Evolutionary conservation across 2,329 filamentous ascomycete genomes (phyloP), one percentile per base, ranked within the genome.

Genomic region (Aspergillus luchuensis): DNA sequence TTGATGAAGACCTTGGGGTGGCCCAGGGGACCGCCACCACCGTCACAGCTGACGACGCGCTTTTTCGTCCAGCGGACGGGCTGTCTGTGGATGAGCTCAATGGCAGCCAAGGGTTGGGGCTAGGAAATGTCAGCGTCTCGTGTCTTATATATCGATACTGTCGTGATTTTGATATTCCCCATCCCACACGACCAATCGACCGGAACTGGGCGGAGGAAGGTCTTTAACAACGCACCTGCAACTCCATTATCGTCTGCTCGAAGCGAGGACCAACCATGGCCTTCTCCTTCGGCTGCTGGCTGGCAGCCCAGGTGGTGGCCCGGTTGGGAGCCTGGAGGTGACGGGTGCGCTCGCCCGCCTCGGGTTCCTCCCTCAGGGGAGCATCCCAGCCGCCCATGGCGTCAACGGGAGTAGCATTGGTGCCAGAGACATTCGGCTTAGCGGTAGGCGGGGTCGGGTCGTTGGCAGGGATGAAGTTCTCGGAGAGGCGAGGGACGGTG

Each of bases 1-100:
- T 99, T 99, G 86, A 99, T 99, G 78, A 92, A 99, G 80, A 99
- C 90, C 73, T 87, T 87, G 53, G 95, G 95, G 78, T 99, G 95
- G 47, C 95, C 95, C 58, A 91, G 82, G 33, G 93, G 89, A 49
- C 94, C 95, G 68, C 93, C 93, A 61, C 94, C 95, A 60, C 95
- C 95, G 72, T 98, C 93, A 76, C 95, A 99, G 48, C 88, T 88
- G 55, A 96, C 94, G 52, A 91, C 79, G 63, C 88, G 86, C 65
- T 91, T 85, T 75, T 97, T 89, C 61, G 89, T 91, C 94, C 95
- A 99, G 77, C 87, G 86, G 38, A 99, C 95, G 19, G 93, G 94
- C 79, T 97, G 90, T 82, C 93, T 89, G 84, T 99, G 95, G 73
- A 98, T 93, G 76, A 99, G 87, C 69, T 96, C 91, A 73, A 99